phyloP scores from a whole-genome alignment of 106 monocot genomes.

The Dendrobium huoshanense region DNA sequence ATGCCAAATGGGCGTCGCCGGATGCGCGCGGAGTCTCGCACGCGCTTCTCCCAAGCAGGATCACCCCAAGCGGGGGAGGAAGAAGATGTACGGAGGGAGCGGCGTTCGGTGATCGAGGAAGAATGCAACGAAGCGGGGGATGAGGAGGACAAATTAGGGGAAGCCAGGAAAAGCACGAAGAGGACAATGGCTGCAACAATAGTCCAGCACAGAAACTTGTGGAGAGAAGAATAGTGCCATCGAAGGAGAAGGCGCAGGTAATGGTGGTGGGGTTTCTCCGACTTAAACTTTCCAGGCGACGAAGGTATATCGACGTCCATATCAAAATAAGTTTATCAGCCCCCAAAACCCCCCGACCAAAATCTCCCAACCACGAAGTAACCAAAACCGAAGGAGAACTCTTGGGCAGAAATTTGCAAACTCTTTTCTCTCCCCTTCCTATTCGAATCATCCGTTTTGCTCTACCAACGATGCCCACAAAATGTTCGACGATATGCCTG shows the following conservation, averaged over 20 bases:
- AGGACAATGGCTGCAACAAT: conserved; percentile 10
- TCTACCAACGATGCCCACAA: not conserved
- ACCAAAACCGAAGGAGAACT: not conserved
- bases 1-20: not conserved
- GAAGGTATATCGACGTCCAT: conserved; percentile 11
- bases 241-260: conserved; percentile 8
- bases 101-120: not conserved
- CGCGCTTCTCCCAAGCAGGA: conserved; percentile 16
- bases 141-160: not conserved
- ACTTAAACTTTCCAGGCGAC: conserved; percentile 21
- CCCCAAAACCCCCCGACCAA: not conserved
- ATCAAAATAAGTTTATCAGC: not conserved
- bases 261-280: conserved; percentile 18
- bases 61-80: conserved; percentile 10
- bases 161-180: conserved; percentile 11
- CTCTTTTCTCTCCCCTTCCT: not conserved
- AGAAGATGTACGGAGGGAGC: conserved; percentile 4
- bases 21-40: conserved; percentile 14
- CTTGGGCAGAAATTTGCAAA: not conserved
- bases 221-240: not conserved
- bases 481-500: not conserved
- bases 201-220: conserved; percentile 3
- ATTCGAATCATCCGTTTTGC: not conserved
- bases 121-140: not conserved
- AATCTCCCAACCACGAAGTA: not conserved